Evolutionary conservation across 2,329 filamentous ascomycete species (phyloP).

Genomic region (Coleophoma crateriformis): DNA sequence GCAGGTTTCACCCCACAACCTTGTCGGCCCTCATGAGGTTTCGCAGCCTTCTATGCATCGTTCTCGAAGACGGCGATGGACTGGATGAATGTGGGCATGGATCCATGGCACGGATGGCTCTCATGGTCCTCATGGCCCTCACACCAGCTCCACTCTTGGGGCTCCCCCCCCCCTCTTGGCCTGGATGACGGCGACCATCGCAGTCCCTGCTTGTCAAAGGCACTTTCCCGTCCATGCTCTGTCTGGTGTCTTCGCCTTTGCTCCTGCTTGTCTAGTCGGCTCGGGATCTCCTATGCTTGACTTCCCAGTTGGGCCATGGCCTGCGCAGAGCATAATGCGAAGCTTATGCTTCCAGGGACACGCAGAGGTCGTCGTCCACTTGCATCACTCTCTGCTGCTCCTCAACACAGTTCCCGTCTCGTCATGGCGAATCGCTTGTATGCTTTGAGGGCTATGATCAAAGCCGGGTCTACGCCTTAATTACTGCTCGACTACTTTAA

Average conservation of each 20-base stretch:
- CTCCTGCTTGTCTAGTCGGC: slow-evolving; percentile 6
- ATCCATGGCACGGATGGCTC: neutral
- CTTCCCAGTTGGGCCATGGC: slow-evolving; percentile 13
- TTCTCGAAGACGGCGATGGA: slow-evolving; percentile 13
- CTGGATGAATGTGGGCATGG: neutral
- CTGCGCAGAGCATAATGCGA: slow-evolving; percentile 17
- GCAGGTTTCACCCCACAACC: slow-evolving; percentile 3
- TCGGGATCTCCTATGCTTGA: slow-evolving; percentile 16
- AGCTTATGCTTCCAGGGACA: slow-evolving; percentile 9
- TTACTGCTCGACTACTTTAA: slow-evolving; percentile 21
- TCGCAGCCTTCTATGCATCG: slow-evolving; percentile 19
- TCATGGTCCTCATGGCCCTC: neutral
- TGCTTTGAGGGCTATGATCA: slow-evolving; percentile 39
- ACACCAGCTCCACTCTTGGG: neutral
- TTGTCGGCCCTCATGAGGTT: slow-evolving; percentile 9
- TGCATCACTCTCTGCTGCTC: slow-evolving; percentile 14
- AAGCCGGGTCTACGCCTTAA: slow-evolving; percentile 28
- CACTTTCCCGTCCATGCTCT: slow-evolving; percentile 8
- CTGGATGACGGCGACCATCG: neutral
- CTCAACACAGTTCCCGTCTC: slow-evolving; percentile 38
- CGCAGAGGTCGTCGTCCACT: slow-evolving; percentile 14
- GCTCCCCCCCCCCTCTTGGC: neutral
- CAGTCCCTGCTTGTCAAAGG: slow-evolving; percentile 7
- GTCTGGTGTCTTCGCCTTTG: neutral
- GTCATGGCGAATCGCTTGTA: slow-evolving; percentile 40